These are phyloP conservation scores for Phytophthora citricola DNA, from an alignment of 352 stramenopile species.

Conservation along the genomic window DNA sequence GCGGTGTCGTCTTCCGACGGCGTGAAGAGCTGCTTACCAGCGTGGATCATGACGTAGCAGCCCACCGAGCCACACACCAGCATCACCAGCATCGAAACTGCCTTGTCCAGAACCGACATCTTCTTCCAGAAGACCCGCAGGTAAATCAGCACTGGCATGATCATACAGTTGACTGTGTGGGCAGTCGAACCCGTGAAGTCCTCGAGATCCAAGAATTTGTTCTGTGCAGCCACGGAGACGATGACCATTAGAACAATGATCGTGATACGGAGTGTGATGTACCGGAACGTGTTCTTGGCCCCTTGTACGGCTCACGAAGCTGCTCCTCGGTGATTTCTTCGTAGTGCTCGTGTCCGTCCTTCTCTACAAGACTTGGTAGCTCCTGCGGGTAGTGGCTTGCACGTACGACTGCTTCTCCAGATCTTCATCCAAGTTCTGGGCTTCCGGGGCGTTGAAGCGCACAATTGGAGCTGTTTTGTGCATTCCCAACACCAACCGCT, in stretches of 20 bases:
- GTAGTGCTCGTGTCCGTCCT: constrained; percentile 13
- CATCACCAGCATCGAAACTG: constrained; percentile 41
- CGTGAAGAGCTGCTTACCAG: constrained; percentile 48
- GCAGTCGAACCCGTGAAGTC: constrained; percentile 53
- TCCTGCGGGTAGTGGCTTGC: constrained; percentile 7
- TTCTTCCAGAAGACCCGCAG: constrained; percentile 50
- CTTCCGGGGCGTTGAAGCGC: constrained; percentile 19
- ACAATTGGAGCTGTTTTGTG: constrained; percentile 34
- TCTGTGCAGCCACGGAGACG: constrained; percentile 12
- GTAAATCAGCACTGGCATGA: constrained; percentile 57
- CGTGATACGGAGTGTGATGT: constrained; percentile 29
- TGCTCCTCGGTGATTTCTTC: constrained; percentile 26
- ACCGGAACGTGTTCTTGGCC: constrained; percentile 38
- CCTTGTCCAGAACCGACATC: constrained; percentile 52
- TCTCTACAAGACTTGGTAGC: constrained; percentile 10
- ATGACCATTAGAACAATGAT: constrained; percentile 27
- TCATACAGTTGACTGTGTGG: constrained; percentile 60
- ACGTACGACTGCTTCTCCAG: constrained; percentile 21
- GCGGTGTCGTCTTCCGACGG: constrained; percentile 18
- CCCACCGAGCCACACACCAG: constrained; percentile 48
- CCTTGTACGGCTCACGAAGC: constrained; percentile 43
- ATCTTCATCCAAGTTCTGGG: constrained; percentile 17
- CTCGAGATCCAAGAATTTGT: constrained; percentile 27
- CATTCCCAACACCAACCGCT: constrained; percentile 26
- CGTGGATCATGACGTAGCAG: constrained; percentile 53